These are phyloP conservation scores for Xylaria sp. DNA, from an alignment of 495 filamentous ascomycete genomes.

Conservation along the genomic window DNA sequence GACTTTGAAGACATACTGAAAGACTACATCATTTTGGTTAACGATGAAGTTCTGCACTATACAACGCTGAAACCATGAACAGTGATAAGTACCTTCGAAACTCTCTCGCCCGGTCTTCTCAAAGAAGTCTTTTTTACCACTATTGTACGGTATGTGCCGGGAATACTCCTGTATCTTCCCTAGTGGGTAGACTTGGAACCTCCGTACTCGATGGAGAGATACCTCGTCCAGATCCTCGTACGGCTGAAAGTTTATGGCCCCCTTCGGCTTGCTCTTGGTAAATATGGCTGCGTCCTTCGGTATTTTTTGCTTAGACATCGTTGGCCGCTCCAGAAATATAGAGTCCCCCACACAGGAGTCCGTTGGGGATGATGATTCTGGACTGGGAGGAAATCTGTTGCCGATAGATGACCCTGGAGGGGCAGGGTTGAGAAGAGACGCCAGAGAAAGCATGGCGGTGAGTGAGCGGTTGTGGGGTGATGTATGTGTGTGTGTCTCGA, in stretches of 20 bases:
- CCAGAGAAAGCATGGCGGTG: conserved; percentile 61
- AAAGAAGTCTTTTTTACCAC: conserved; percentile 86
- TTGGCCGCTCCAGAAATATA: conserved; percentile 35
- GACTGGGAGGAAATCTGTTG: conserved; percentile 39
- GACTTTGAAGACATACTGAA: conserved; percentile 85
- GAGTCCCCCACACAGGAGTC: conserved; percentile 38
- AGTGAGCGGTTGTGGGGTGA: conserved; percentile 35
- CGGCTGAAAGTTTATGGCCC: conserved; percentile 70
- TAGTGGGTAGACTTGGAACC: conserved; percentile 70
- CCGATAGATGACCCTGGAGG: conserved; percentile 45
- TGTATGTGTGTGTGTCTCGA: conserved; percentile 39
- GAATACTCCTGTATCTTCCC: conserved; percentile 71
- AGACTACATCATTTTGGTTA: conserved; percentile 63
- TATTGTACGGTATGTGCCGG: conserved; percentile 89
- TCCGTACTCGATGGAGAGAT: conserved; percentile 60
- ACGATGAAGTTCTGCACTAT: conserved; percentile 22
- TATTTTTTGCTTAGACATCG: conserved; percentile 51
- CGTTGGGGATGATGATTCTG: conserved; percentile 40
- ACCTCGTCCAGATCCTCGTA: conserved; percentile 66
- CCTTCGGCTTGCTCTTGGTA: conserved; percentile 63
- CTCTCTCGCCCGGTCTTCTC: conserved; percentile 84
- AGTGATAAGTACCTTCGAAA: conserved; percentile 74
- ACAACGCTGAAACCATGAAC: conserved; percentile 6
- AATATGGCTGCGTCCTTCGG: conserved; percentile 68
- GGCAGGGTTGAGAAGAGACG: conserved; percentile 68